Evolutionary conservation across 208 protist genomes (phyloP), one percentile per base, ranked within the genome.

Genomic region (Crithidia sp.): DNA sequence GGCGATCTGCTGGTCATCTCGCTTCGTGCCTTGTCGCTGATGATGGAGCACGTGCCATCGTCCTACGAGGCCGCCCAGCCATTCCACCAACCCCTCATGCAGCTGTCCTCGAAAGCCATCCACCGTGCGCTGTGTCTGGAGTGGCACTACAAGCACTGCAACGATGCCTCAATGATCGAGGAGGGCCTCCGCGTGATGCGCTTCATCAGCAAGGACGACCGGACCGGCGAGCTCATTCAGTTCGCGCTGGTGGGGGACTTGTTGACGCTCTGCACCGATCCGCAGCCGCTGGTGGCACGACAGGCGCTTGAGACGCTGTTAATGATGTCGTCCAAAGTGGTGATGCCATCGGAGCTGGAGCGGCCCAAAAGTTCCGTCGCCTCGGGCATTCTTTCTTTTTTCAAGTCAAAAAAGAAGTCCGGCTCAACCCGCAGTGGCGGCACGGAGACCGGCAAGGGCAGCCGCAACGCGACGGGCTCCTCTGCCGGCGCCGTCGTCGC

Each of bases 31-130:
- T 60, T 94, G 17, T 87, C 93, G 0, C 86, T 97, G 17, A 92
- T 95, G 40, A 81, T 94, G 61, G 90, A 97, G 79, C 83, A 93
- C 73, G 93, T 93, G 7, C 93, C 93, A 1, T 84, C 77, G 36
- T 89, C 90, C 10, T 92, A 91, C 72, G 83, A 89, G 4, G 83
- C 57, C 13, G 81, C 81, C 37, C 62, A 73, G 44, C 49, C 44
- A 4, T 82, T 84, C 50, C 89, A 96, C 60, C 82, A 84, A 63
- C 52, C 62, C 2, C 61, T 93, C 10, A 80, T 92, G 44, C 62
- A 84, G 54, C 56, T 87, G 7, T 69, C 82, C 37, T 91, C 79
- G 56, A 66, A 75, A 53, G 77, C 77, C 0, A 81, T 94, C 37
- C 84, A 93, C 58, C 66, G 65, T 17, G 84, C 86, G n/a, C 70